phyloP scores from a whole-genome alignment of 352 stramenopile genomes.

The Pythium rishiriense region DNA sequence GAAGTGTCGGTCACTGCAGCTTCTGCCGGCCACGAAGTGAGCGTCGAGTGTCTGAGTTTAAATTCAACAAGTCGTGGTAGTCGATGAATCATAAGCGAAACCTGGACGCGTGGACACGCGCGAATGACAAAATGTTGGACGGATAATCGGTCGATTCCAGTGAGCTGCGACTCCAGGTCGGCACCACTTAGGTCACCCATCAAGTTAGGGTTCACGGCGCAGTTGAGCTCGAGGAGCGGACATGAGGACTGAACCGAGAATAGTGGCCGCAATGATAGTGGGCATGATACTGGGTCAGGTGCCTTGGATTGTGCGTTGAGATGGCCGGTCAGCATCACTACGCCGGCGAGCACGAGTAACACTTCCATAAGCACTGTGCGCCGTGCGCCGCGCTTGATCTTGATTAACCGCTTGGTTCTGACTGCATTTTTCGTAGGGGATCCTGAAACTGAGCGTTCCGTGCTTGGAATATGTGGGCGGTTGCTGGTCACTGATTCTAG shows the following conservation, averaged over 20 bases:
- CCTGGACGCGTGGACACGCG: conserved; percentile 10
- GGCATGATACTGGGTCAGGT: not conserved
- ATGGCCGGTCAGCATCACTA: conserved; percentile 2
- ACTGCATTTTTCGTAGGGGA: conserved; percentile 1
- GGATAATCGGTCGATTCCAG: not conserved
- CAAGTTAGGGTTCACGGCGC: not conserved
- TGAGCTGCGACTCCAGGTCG: conserved; percentile 4
- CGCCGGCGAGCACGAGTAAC: conserved; percentile 8
- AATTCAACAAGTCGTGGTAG: conserved; percentile 14
- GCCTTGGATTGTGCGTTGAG: not conserved
- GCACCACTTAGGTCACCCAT: not conserved
- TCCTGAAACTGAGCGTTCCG: conserved; percentile 18
- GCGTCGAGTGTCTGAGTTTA: conserved; percentile 19
- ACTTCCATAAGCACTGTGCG: conserved; percentile 10
- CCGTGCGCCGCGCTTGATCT: conserved; percentile 19
- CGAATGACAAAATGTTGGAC: conserved; percentile 16
- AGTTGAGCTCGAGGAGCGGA: conserved; percentile 24
- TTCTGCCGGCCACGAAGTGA: conserved; percentile 14
- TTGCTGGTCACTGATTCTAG: conserved; percentile 25
- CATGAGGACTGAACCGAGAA: conserved; percentile 10
- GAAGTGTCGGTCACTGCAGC: conserved; percentile 9
- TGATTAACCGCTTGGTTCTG: conserved; percentile 1
- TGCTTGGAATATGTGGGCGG: conserved; percentile 23
- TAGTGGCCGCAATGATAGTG: conserved; percentile 8
- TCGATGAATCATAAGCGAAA: conserved; percentile 1